Evolutionary conservation across 2,329 filamentous ascomycete species (phyloP), one percentile per base, ranked within the genome.

Genomic region (Claviceps lovelessii): DNA sequence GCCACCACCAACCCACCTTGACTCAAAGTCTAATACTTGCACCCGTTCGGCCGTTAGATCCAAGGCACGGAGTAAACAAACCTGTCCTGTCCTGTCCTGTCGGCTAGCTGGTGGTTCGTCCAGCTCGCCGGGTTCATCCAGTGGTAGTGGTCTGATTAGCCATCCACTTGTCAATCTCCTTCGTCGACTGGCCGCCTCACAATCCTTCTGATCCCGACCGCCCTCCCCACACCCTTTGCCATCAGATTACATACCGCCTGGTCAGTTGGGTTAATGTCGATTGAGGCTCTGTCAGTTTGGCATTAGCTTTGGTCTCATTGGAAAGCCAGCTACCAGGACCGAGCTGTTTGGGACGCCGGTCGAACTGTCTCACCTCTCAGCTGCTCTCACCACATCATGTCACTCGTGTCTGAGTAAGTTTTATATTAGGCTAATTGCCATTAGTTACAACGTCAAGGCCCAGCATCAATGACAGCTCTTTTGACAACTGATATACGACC

Each of bases 321-420:
- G 41, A 44, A 47, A 49, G 35, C 55, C 54, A 51, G 55, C 55
- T 41, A 55, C 49, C 49, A 50, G 51, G 51, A 46, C 52, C 52
- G 17, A 35, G n/a, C 51, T 52, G 17, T 52, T 15, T 31, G 28
- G 17, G 42, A 17, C 45, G 17, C 17, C 17, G 29, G 17, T 13
- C 33, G 5, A 37, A 5, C 53, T 48, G 23, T 13, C 45, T 31
- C 31, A 15, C 52, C 48, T 45, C 52, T 54, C 37, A 23, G 23
- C 23, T 23, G 23, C 23, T n/a, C 28, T 19, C n/a, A 47, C 49
- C 31, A 31, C 41, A 58, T 56, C 56, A 75, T 76, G 74, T 75
- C 74, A 58, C 65, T 76, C 54, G 71, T 76, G 58, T 68, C 70
- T 59, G 73, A 76, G 74, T 77, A 62, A 64, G 74, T 72, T 17